Evolutionary conservation across 148 eudicot genomes (phyloP).

Genomic region (Camellia japonica): DNA sequence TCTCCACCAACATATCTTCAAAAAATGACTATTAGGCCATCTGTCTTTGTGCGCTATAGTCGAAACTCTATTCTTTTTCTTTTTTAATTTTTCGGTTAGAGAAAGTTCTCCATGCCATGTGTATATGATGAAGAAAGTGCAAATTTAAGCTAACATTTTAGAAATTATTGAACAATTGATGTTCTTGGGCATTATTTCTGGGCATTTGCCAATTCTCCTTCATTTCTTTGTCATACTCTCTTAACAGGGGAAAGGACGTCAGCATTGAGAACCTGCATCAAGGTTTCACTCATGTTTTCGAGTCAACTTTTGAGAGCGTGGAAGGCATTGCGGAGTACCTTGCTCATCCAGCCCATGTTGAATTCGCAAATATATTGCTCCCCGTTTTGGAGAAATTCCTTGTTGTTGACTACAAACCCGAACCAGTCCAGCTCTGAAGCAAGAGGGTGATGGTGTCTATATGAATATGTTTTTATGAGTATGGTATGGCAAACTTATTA

Average conservation of each 20-base stretch:
- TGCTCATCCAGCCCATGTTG: conserved; percentile 63
- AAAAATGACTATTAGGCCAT: background rate
- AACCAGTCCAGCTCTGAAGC: conserved; percentile 38
- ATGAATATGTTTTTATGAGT: background rate
- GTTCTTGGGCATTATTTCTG: no score
- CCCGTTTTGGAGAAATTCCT: conserved; percentile 52
- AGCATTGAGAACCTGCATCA: conserved; percentile 76
- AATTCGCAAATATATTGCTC: conserved; percentile 48
- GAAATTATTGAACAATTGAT: background rate
- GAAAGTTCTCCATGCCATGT: background rate
- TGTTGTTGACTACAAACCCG: conserved; percentile 68
- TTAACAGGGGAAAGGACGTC: conserved; percentile 71
- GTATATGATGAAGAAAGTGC: background rate
- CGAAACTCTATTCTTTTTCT: background rate
- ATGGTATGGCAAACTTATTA: no score
- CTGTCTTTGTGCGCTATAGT: background rate
- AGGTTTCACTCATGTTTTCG: conserved; percentile 83
- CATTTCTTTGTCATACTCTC: background rate
- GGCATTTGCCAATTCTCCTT: background rate
- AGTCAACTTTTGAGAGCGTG: conserved; percentile 68
- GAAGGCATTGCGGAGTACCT: conserved; percentile 69
- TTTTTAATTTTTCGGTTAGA: background rate
- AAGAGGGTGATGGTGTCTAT: background rate
- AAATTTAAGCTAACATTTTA: background rate
- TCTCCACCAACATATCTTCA: background rate